Percentiles rank a stretch among this genome's conserved stretches.
Conservation (phyloP, 345 rosid species). For the Crucihimalaya himalaica region DNA sequence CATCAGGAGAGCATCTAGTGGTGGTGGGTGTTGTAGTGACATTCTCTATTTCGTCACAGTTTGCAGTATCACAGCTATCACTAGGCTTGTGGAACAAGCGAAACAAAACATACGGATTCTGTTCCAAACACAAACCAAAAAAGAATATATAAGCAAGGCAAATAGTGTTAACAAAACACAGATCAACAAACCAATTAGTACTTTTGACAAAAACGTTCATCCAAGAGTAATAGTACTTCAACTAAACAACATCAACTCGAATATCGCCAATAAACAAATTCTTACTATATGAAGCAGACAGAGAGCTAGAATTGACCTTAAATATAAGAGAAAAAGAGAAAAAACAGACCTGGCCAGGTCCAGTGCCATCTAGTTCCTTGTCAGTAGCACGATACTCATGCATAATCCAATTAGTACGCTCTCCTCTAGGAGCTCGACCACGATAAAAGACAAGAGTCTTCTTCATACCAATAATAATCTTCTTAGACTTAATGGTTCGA, state of each 20-base stretch:
- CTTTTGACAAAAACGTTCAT: not conserved
- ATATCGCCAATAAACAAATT: not conserved
- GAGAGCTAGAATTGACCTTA: not conserved
- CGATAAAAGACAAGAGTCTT: slow-evolving; percentile 85
- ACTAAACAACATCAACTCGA: not conserved
- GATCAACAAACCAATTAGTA: not conserved
- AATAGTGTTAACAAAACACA: not conserved
- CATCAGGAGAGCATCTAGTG: slow-evolving; percentile 64
- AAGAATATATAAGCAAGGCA: slow-evolving; percentile 1
- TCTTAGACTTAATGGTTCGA: slow-evolving; percentile 71
- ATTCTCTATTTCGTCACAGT: slow-evolving; percentile 58
- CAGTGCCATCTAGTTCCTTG: slow-evolving; percentile 75
- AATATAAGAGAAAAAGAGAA: not conserved
- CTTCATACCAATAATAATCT: slow-evolving; percentile 78
- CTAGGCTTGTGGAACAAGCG: slow-evolving; percentile 80
- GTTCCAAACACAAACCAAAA: slow-evolving; percentile 17
- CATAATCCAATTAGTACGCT: slow-evolving; percentile 89
- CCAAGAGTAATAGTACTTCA: not conserved
- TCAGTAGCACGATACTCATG: slow-evolving; percentile 86
- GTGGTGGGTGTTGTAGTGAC: slow-evolving; percentile 52
- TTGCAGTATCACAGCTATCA: slow-evolving; percentile 46
- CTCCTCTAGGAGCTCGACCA: slow-evolving; percentile 95
- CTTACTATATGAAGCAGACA: not conserved
- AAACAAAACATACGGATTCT: slow-evolving; percentile 79
- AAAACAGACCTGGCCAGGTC: slow-evolving; percentile 70